A percentile compares a stretch with the other conserved stretches of the same genome.
Conservation (phyloP, 345 rosid genomes). For the Pistacia vera region DNA sequence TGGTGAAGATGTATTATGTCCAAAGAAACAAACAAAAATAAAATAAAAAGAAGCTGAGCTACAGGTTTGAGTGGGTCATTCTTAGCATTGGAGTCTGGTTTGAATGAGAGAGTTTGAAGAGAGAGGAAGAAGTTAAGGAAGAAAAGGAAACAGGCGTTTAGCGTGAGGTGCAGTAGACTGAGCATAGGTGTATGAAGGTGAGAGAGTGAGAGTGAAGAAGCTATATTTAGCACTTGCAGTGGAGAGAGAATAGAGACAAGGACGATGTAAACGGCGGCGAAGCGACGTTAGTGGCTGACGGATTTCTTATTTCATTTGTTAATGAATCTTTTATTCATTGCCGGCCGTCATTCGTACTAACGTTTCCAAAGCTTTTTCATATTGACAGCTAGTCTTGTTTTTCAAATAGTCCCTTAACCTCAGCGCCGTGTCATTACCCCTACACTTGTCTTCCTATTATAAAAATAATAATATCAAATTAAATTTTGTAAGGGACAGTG, state of each 20-base stretch:
- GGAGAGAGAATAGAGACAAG: slow-evolving; percentile 23
- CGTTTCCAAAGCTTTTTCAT: slow-evolving; percentile 41
- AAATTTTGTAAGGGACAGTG: too few relatives aligned
- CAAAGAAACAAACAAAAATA: background rate
- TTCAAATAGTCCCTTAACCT: too few relatives aligned
- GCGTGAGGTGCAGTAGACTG: slow-evolving; percentile 73
- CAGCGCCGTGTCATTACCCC: too few relatives aligned
- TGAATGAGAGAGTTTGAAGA: slow-evolving; percentile 13
- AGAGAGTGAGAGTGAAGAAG: slow-evolving; percentile 13
- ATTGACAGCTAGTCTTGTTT: background rate
- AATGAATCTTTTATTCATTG: background rate
- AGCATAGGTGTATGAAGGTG: slow-evolving; percentile 62
- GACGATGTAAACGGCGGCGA: slow-evolving; percentile 69
- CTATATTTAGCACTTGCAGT: background rate
- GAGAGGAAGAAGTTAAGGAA: slow-evolving; percentile 23
- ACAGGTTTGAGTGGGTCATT: slow-evolving; percentile 9
- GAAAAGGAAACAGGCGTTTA: slow-evolving; percentile 61
- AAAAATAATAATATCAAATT: too few relatives aligned
- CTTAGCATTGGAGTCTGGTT: slow-evolving; percentile 4
- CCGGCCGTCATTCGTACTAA: slow-evolving; percentile 60
- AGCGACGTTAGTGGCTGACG: slow-evolving; percentile 48
- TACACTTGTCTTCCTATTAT: too few relatives aligned
- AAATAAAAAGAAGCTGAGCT: background rate
- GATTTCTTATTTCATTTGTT: background rate
- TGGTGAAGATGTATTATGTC: background rate